phyloP scores from a whole-genome alignment of 805 yeast species.

The Metschnikowia santaceciliae region DNA sequence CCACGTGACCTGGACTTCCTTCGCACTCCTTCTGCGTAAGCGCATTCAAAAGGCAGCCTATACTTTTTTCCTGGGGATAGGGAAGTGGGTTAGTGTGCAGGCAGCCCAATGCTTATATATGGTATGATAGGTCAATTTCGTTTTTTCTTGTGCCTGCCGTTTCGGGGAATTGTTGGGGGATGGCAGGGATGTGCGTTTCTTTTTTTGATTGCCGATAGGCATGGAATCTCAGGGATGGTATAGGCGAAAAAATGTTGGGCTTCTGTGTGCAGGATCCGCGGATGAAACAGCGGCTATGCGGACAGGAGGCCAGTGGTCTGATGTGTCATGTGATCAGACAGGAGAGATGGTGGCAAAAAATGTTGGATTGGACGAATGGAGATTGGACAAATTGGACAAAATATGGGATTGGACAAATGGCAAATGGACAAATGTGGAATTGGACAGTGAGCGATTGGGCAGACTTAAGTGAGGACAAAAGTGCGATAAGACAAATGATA shows the following conservation, averaged over 20 bases:
- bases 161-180: neutral
- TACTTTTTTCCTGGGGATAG: neutral
- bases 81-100: neutral
- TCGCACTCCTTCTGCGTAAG: neutral
- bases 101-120: neutral
- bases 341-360: neutral
- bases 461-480: too few species aligned
- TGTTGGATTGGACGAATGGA: too few species aligned
- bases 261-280: neutral
- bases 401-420: too few species aligned
- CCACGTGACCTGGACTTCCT: neutral
- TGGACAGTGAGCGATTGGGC: too few species aligned
- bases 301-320: neutral
- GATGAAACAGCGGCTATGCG: neutral
- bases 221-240: neutral
- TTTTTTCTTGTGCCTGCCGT: neutral
- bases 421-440: too few species aligned
- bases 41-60: neutral
- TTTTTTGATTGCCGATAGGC: constrained; percentile 3
- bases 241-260: constrained; percentile 3
- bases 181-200: neutral
- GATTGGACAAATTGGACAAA: too few species aligned
- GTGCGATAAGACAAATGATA: too few species aligned
- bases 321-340: neutral
- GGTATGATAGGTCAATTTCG: too few species aligned